Evolutionary conservation across 306 rosid species (phyloP).

Genomic region (Glycine tomentella): DNA sequence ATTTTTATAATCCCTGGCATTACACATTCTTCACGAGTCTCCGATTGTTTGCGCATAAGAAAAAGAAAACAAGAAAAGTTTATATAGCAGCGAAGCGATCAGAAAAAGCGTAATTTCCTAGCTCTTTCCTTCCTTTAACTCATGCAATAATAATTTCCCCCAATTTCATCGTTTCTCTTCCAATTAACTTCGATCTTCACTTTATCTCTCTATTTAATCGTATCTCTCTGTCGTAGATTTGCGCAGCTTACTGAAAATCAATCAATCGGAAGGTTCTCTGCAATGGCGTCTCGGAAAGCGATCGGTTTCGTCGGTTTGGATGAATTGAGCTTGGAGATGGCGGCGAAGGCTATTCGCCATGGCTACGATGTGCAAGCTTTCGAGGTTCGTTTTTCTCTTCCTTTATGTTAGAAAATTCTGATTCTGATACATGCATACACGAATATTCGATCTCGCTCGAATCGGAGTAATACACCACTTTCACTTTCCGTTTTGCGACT

Average conservation of each 20-base stretch:
- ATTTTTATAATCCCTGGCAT: no score
- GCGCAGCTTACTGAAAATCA: not conserved
- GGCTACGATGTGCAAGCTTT: constrained; percentile 66
- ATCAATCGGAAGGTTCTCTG: not conserved
- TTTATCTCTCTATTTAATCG: not conserved
- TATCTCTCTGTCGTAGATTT: not conserved
- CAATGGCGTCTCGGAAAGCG: constrained; percentile 58
- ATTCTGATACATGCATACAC: no score
- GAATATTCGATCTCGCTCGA: not conserved
- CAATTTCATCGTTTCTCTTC: not conserved
- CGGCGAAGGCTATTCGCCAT: constrained; percentile 59
- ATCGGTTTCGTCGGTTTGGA: constrained; percentile 75
- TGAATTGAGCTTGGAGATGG: constrained; percentile 60
- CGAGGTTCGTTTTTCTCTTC: constrained; percentile 54
- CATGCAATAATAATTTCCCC: not conserved
- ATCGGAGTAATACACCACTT: not conserved
- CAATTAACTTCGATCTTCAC: not conserved
- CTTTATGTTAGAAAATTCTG: not conserved
- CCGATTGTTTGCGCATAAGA: no score
- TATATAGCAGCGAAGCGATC: not conserved
- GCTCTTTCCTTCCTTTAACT: not conserved
- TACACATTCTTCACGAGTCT: no score
- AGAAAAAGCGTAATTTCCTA: not conserved
- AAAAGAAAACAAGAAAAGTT: not conserved
- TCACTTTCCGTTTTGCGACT: not conserved